A percentile compares a stretch with the other conserved stretches of the same genome.
These are phyloP conservation scores for Aspergillus tamarii DNA, from an alignment of 2,329 filamentous ascomycete species.

Conservation along the genomic window DNA sequence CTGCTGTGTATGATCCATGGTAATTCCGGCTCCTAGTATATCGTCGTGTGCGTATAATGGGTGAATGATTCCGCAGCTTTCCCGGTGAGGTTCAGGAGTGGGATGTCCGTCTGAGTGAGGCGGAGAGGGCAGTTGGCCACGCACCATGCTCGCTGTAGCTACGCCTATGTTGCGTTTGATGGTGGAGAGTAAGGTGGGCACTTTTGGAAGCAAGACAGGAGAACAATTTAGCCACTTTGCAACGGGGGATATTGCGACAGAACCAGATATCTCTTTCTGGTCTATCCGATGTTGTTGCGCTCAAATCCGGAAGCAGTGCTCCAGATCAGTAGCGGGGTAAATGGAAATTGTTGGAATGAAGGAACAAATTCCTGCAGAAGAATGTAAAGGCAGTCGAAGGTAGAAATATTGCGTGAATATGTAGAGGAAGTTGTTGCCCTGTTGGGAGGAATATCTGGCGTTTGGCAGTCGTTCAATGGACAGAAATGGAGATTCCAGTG, in stretches of 20 bases:
- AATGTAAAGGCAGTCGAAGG: neutral
- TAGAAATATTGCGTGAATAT: neutral
- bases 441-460: neutral
- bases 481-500: neutral
- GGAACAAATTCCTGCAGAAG: neutral
- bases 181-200: neutral
- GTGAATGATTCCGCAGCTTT: conserved; percentile 19
- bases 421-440: neutral
- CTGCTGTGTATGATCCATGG: conserved; percentile 11
- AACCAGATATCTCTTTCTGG: neutral
- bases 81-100: conserved; percentile 19
- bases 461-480: neutral
- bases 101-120: conserved; percentile 32
- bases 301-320: neutral
- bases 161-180: conserved; percentile 12
- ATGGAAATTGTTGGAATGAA: neutral
- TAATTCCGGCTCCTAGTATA: conserved; percentile 7
- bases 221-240: neutral
- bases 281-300: neutral
- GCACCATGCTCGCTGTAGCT: conserved; percentile 20
- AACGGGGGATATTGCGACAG: neutral
- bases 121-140: conserved; percentile 32
- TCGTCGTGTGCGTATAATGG: conserved; percentile 16
- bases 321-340: neutral
- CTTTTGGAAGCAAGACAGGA: neutral